These are phyloP conservation scores for Ophiostoma tasmaniense DNA, from an alignment of 2,329 filamentous ascomycete species.

Conservation along the genomic window DNA sequence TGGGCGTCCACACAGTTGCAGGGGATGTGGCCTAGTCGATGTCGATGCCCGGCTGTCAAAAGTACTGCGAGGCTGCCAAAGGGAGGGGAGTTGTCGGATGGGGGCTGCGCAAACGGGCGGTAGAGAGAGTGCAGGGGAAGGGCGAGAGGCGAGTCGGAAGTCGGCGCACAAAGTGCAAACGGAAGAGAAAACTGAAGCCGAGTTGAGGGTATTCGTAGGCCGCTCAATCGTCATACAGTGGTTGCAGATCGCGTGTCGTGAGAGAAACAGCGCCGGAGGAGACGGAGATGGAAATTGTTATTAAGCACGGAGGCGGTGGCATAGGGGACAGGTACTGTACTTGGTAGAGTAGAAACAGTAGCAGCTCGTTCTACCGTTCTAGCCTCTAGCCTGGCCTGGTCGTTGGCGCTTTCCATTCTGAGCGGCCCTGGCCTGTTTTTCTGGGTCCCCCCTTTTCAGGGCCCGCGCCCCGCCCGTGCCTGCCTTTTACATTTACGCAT, in stretches of 20 bases:
- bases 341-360: background rate
- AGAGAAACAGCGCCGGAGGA: background rate
- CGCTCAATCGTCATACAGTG: slow-evolving; percentile 3
- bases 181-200: background rate
- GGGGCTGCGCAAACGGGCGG: background rate
- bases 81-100: background rate
- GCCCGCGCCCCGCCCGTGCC: slow-evolving; percentile 11
- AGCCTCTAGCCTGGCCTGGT: slow-evolving; percentile 7
- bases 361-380: background rate
- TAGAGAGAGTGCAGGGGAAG: background rate
- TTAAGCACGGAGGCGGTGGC: background rate
- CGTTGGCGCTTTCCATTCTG: slow-evolving; percentile 13
- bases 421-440: slow-evolving; percentile 8
- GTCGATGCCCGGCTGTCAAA: background rate
- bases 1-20: background rate
- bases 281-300: slow-evolving; percentile 6
- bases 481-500: background rate
- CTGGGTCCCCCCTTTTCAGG: slow-evolving; percentile 12
- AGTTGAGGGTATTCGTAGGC: background rate
- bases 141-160: background rate
- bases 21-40: background rate
- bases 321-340: too few relatives aligned
- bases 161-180: background rate
- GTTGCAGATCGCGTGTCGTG: slow-evolving; percentile 10
- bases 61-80: background rate